Evolutionary conservation across 2,329 filamentous ascomycete species (phyloP).

Genomic region (Zymoseptoria brevis): DNA sequence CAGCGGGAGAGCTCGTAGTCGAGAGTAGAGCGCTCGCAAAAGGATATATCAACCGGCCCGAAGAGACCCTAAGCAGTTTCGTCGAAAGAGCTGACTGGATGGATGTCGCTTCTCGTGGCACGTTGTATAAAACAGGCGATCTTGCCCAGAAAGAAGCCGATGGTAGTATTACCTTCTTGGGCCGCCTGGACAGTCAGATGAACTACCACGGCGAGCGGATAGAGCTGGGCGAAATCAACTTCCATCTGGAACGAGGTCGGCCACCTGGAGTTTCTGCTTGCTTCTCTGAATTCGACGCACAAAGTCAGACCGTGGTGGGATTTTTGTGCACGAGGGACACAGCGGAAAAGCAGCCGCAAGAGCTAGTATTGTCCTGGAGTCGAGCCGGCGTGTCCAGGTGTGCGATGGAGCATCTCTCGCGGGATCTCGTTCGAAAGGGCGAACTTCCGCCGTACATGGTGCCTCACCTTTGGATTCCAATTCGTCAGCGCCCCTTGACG

Average conservation of each 20-base stretch:
- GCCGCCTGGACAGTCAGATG: conserved; percentile 2
- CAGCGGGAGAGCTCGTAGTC: conserved; percentile 1
- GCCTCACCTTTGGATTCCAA: background rate
- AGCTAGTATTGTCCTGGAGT: background rate
- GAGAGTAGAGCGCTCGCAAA: conserved; percentile 1
- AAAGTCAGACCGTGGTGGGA: background rate
- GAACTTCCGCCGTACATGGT: background rate
- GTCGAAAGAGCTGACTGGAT: background rate
- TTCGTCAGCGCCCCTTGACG: background rate
- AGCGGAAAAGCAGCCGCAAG: background rate
- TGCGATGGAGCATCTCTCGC: background rate
- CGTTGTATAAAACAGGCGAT: conserved; percentile 1
- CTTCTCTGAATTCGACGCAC: background rate
- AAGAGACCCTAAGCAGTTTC: background rate
- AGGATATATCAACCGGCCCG: conserved; percentile 1
- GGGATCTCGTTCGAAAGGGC: background rate
- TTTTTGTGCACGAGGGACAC: background rate
- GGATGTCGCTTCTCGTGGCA: background rate
- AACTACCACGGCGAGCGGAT: conserved; percentile 1
- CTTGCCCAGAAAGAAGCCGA: background rate
- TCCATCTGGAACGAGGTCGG: background rate
- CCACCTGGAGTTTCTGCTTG: background rate
- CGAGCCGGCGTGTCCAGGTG: background rate
- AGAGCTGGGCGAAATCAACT: conserved; percentile 3
- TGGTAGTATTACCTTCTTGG: background rate